Evolutionary conservation across 2,329 filamentous ascomycete genomes (phyloP), one percentile per base, ranked within the genome.

Genomic region (Alternaria consortialis): DNA sequence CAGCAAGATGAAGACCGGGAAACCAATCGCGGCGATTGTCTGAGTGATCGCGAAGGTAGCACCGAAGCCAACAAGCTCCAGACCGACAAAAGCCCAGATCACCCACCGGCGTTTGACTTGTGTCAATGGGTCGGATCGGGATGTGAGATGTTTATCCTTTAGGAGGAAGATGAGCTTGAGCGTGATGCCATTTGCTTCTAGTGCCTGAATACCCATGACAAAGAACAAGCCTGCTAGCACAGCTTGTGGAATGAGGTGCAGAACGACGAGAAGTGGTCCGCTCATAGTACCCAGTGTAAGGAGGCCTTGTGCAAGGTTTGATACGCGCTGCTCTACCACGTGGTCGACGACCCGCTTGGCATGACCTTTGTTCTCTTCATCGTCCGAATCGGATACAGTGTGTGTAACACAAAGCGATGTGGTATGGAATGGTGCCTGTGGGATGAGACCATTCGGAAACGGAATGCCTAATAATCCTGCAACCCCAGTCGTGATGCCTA

Each of bases 341-440:
- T 79, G 76, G 34, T 80, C 80, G 5, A 83, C 82, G 13, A 78
- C 71, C 53, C 83, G 77, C 9, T 64, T 69, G 0, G 80, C 75
- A 75, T 80, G 63, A 77, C 78, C 60, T 82, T 84, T 65, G 78
- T 80, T 71, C 4, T 60, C 53, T 75, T 80, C 78, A 17, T 80
- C 80, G 46, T 81, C 77, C 0, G 79, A 78, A 42, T 81, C 72
- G 32, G 72, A 69, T 15, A 82, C 74, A 15, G 79, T 79, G 48
- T 71, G 73, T 0, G 77, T 79, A 57, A 84, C 66, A 62, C 78
- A 80, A 13, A 86, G 77, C 0, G 82, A 83, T 64, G 85, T 85
- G 2, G 86, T 88, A 69, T 88, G 86, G 17, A 87, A 85, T 0
- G 85, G 86, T 6, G 86, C 86, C 77, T 87, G 85, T 0, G 85